Evolutionary conservation across 495 filamentous ascomycete genomes (phyloP).

Genomic region (Saxispiralis lemnorum): DNA sequence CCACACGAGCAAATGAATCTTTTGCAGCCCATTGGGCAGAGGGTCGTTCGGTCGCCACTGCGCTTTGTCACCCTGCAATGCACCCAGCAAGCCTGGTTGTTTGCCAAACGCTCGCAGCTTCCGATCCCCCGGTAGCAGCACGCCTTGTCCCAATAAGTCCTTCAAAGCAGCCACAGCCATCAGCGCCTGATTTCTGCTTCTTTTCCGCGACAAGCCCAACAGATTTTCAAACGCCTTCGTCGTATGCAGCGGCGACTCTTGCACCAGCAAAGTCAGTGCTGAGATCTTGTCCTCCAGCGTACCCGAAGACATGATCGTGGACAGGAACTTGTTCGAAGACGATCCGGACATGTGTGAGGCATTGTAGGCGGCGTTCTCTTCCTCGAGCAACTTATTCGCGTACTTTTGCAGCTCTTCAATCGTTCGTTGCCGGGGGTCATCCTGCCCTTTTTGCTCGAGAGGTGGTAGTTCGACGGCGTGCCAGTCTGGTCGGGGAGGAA

Average conservation of each 20-base stretch:
- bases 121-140: constrained; percentile 63
- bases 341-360: constrained; percentile 36
- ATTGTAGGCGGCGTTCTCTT: constrained; percentile 50
- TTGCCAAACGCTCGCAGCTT: constrained; percentile 62
- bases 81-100: constrained; percentile 56
- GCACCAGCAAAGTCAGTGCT: constrained; percentile 75
- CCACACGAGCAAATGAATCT: constrained; percentile 70
- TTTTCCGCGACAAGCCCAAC: constrained; percentile 63
- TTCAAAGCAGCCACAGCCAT: constrained; percentile 79
- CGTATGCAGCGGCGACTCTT: constrained; percentile 89
- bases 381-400: constrained; percentile 54
- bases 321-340: constrained; percentile 83
- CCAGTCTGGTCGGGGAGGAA: constrained; percentile 73
- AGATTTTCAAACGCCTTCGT: constrained; percentile 73
- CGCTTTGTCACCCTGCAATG: constrained; percentile 39
- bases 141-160: constrained; percentile 78
- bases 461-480: constrained; percentile 45
- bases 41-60: constrained; percentile 48
- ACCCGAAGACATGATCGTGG: constrained; percentile 89
- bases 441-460: constrained; percentile 22
- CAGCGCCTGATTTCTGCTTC: constrained; percentile 83
- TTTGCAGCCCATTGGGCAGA: constrained; percentile 51
- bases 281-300: constrained; percentile 94
- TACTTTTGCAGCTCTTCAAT: constrained; percentile 58
- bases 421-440: constrained; percentile 36